Base-by-base conservation (phyloP, 352 stramenopile species). In the Phytophthora lateralis region DNA sequence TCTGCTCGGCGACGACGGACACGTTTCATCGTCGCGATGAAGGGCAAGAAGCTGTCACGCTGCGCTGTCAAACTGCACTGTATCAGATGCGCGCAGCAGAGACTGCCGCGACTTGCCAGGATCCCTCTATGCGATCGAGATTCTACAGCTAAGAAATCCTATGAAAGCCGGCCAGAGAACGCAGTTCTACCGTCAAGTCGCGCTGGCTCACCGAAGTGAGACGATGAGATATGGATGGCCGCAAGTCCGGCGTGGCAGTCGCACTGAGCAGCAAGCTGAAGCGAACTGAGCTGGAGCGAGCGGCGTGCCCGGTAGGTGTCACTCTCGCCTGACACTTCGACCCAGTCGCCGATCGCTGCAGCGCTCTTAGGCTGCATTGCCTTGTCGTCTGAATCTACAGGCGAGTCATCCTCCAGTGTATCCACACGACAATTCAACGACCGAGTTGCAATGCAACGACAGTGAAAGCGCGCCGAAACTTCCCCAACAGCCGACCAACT, bases 31-130 rank as follows among this genome's bases (percentile, higher is more conserved):
- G 58, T 60, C 42, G 30, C 30, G 29, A 43, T 54, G 46, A 20
- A 51, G 37, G 12, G 42, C 27, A 52, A 44, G 37, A 47, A 34
- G n/a, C 24, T 69, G 60, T 69, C 55, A 59, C 18, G 2, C 26
- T n/a, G 44, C 55, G 30, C 30, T 37, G 30, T 67, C 59, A 67
- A 55, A 32, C 43, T 61, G 20, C 43, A 56, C 27, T 62, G 50
- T 62, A 63, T 67, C 59, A 67, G 51, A 66, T 62, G 50, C 26
- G 42, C 32, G 54, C 18, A 54, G 49, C 49, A 35, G 5, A 21
- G 38, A 39, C 26, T 6, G 26, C 21, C 3, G 21, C 21, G 3
- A 24, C 21, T 24, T 1, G 21, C 21, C 21, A 24, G 21, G 21
- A 24, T 24, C 21, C 21, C 20, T 41, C 35, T 20, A 17, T 41